Evolutionary conservation across 148 eudicot genomes (phyloP), one percentile per base, ranked within the genome.

Genomic region (Rhododendron molle): DNA sequence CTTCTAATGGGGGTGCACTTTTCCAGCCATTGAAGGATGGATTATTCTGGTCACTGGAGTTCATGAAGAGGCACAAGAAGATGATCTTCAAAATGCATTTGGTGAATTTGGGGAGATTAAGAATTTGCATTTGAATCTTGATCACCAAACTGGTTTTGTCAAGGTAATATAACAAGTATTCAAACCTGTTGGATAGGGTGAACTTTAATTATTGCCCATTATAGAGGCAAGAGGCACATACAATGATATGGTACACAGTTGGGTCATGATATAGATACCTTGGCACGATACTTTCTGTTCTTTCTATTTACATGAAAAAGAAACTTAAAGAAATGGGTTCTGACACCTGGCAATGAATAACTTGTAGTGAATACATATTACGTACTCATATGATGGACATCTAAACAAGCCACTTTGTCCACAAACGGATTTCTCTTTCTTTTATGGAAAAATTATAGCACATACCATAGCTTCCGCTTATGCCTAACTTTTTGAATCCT

Each of bases 81-180:
- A 96, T 76, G 94, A 95, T 87, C 86, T 96, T 83, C 94, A 90
- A 44, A 92, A 95, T 91, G 92, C 85, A 82, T 95, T 96, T 88
- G 96, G 98, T 82, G 98, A 92, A 74, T 93, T 88, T 84, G 98
- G 99, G 80, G 92, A 92, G 87, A 92, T 96, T 3, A 94, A 92
- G 92, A 94, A 95, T 89, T 85, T 96, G 87, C 98, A 96, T 89
- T 87, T 96, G 93, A 96, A 96, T 91, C 93, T 96, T 89, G 98
- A 96, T 85, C 96, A 98, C 15, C 96, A 96, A 54, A 96, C 99
- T 49, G 99, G 99, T 38, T 96, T 93, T 93, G 99, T 96, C 71
- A 96, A 96, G 95, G 99, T 94, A 83, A 83, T n/a, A 69, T 69
- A 30, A 11, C 73, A 69, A 67, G 18, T 28, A 30, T 69, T 28